Conservation (phyloP, 2,329 filamentous ascomycete species). For the Pseudogymnoascus sp. region DNA sequence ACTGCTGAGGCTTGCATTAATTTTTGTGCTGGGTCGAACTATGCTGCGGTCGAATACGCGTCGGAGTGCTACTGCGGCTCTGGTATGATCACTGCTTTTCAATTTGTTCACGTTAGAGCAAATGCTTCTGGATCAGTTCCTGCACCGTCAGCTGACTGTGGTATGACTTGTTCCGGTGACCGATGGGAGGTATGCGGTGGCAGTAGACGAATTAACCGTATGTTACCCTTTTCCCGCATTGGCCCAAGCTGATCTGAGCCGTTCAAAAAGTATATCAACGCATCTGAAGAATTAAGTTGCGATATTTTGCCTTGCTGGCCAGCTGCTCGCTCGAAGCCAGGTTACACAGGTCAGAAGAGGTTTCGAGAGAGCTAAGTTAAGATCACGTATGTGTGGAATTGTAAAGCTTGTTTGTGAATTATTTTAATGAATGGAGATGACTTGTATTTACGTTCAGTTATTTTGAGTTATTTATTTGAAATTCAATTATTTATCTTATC, state of each 20-base stretch:
- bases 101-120: not conserved
- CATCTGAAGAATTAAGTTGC: not conserved
- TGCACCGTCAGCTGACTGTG: not conserved
- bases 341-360: not conserved
- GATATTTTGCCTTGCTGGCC: not conserved
- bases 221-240: not conserved
- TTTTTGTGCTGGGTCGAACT: conserved; percentile 1
- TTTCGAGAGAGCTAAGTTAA: not conserved
- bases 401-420: not conserved
- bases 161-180: conserved; percentile 6
- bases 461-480: not conserved
- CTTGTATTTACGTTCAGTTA: not conserved
- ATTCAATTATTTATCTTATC: not conserved
- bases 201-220: conserved; percentile 9
- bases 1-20: not conserved
- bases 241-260: not conserved
- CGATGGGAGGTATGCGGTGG: conserved; percentile 12
- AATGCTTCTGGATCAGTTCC: not conserved
- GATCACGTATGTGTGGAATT: not conserved
- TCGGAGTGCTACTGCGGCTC: conserved; percentile 1
- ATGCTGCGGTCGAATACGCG: conserved; percentile 9
- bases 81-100: not conserved
- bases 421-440: not conserved
- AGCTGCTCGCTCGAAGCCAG: not conserved
- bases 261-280: not conserved